Evolutionary conservation across 2,329 filamentous ascomycete species (phyloP).

Genomic region (Colletotrichum echinochloae): DNA sequence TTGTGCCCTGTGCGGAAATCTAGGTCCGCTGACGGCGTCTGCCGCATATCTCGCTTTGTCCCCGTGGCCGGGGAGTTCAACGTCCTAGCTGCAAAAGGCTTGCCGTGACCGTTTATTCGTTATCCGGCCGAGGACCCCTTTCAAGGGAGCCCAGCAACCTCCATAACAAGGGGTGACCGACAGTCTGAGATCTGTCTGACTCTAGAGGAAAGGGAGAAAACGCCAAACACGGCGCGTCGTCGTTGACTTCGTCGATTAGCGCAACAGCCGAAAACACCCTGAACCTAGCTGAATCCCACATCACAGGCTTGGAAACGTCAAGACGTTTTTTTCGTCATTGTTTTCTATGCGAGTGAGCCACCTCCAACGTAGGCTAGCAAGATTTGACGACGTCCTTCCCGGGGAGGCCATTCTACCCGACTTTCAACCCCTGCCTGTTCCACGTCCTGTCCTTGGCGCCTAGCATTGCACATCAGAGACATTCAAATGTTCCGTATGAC

Average conservation of each 20-base stretch:
- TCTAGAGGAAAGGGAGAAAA: conserved; percentile 17
- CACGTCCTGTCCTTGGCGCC: conserved; percentile 7
- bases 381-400: neutral
- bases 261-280: conserved; percentile 20
- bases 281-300: conserved; percentile 8
- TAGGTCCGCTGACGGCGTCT: conserved; percentile 35
- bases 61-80: conserved; percentile 24
- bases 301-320: conserved; percentile 1
- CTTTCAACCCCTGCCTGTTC: neutral
- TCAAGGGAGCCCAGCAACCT: conserved; percentile 21
- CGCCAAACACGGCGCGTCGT: neutral
- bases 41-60: conserved; percentile 33
- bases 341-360: conserved; percentile 6
- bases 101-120: conserved; percentile 1
- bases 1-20: conserved; percentile 34
- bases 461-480: conserved; percentile 2
- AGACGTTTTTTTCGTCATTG: conserved; percentile 3
- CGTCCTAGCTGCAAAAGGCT: conserved; percentile 13
- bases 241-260: conserved; percentile 15
- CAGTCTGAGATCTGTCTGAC: conserved; percentile 26
- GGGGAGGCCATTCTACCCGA: neutral
- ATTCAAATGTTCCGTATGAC: conserved; percentile 7
- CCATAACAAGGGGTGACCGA: conserved; percentile 24
- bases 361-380: conserved; percentile 3
- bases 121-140: conserved; percentile 33